phyloP scores from a whole-genome alignment of 2,329 filamentous ascomycete genomes.

The Colletotrichum godetiae region DNA sequence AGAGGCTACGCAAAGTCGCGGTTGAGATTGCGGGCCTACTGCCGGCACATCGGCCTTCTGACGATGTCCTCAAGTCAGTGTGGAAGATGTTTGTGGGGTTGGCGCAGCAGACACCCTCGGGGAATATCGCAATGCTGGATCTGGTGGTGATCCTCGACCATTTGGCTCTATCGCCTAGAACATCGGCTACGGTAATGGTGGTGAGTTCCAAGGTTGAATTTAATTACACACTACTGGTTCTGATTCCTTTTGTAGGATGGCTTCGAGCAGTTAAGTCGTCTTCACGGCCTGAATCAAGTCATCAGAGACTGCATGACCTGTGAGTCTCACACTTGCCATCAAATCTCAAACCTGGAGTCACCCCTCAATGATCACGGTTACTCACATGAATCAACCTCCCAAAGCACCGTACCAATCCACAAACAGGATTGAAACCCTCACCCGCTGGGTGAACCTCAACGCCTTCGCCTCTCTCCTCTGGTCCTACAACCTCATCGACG shows the following conservation, averaged over 20 bases:
- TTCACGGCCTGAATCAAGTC: conserved; percentile 13
- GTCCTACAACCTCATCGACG: conserved; percentile 33
- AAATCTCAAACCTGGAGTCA: background rate
- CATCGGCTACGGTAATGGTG: conserved; percentile 10
- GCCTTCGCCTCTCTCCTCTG: conserved; percentile 35
- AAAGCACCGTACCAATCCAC: conserved; percentile 1
- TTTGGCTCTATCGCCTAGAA: conserved; percentile 30
- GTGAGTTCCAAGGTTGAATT: background rate
- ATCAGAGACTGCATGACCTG: conserved; percentile 24
- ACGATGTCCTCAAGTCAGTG: conserved; percentile 12
- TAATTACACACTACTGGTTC: too few species aligned
- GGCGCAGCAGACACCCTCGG: conserved; percentile 34
- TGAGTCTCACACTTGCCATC: background rate
- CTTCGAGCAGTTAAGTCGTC: conserved; percentile 21
- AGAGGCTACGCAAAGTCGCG: background rate
- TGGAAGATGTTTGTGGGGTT: conserved; percentile 33
- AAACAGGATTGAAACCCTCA: background rate
- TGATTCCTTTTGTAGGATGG: conserved; percentile 7
- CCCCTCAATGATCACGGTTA: background rate
- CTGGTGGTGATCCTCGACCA: conserved; percentile 29
- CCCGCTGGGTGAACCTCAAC: conserved; percentile 29
- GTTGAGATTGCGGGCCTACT: conserved; percentile 6
- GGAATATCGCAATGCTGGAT: conserved; percentile 28
- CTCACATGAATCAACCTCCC: background rate
- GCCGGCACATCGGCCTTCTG: background rate